These are phyloP conservation scores for Aspergillus nomiae DNA, from an alignment of 2,329 filamentous ascomycete species.

Conservation along the genomic window DNA sequence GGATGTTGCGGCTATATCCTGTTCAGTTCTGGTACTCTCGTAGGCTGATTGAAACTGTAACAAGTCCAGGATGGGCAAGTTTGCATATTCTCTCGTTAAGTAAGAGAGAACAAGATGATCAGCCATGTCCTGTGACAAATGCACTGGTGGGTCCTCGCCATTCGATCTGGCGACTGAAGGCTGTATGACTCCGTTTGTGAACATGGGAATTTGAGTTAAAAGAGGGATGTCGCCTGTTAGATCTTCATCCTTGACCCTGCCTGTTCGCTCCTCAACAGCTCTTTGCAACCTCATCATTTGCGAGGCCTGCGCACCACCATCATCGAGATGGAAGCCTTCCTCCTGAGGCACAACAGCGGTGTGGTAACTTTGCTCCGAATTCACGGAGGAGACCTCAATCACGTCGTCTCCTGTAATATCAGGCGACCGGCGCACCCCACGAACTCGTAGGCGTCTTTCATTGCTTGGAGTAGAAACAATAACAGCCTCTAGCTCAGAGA, in stretches of 20 bases:
- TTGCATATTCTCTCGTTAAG: conserved; percentile 28
- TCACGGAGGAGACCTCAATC: conserved; percentile 6
- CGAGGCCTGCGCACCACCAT: not conserved
- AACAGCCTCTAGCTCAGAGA: not conserved
- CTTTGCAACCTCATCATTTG: conserved; percentile 9
- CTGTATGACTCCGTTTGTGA: not conserved
- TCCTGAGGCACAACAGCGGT: conserved; percentile 3
- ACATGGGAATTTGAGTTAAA: not conserved
- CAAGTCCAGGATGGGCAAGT: conserved; percentile 27
- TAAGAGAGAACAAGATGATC: conserved; percentile 23
- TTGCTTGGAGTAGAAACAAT: not conserved
- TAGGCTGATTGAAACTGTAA: conserved; percentile 20
- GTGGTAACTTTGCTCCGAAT: conserved; percentile 11
- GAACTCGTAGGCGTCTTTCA: too few species aligned
- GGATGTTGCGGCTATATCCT: conserved; percentile 7
- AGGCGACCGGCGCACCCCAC: not conserved
- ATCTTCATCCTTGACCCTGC: conserved; percentile 14
- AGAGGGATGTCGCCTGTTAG: not conserved
- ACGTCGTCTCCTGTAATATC: not conserved
- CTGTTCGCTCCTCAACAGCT: conserved; percentile 7
- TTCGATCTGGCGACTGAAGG: not conserved
- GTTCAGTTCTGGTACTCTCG: conserved; percentile 8
- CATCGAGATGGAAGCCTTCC: too few species aligned
- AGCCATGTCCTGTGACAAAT: conserved; percentile 17
- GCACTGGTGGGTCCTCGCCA: not conserved